These are phyloP conservation scores for Kwoniella botswanensis DNA, from an alignment of 768 basidiomycete genomes.

Conservation along the genomic window DNA sequence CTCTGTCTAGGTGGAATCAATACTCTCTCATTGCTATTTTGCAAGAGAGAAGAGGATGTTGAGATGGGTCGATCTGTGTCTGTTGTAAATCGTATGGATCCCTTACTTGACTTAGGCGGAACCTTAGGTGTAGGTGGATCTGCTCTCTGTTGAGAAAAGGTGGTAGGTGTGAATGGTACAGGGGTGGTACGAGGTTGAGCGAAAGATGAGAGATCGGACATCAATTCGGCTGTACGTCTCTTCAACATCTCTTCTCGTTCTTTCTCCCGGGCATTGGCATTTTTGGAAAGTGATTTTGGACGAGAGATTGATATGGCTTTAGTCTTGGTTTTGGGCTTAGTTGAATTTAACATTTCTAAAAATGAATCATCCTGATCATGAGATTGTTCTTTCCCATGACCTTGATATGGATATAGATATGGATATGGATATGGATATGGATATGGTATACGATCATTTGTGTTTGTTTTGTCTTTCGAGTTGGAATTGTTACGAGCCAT, in stretches of 20 bases:
- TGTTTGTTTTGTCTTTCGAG: background rate
- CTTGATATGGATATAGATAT: conserved; percentile 13
- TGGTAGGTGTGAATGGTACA: conserved; percentile 1
- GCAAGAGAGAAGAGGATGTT: background rate
- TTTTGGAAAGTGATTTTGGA: background rate
- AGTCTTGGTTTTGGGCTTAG: background rate
- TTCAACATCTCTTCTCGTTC: conserved; percentile 10
- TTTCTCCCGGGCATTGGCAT: too few species aligned
- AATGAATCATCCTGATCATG: conserved; percentile 11
- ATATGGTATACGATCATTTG: conserved; percentile 13
- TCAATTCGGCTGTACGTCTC: conserved; percentile 25
- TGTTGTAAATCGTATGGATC: background rate
- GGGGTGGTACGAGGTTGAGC: conserved; percentile 35
- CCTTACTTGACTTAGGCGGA: background rate
- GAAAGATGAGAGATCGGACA: conserved; percentile 32
- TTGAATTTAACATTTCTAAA: conserved; percentile 16
- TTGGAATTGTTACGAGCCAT: background rate
- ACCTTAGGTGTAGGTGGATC: background rate
- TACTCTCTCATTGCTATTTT: background rate
- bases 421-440: conserved; percentile 17
- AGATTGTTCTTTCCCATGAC: background rate
- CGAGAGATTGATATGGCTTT: background rate
- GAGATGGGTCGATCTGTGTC: background rate
- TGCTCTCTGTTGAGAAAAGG: background rate
- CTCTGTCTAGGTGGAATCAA: conserved; percentile 1